Conservation (phyloP, 2,329 filamentous ascomycete species). For the Aplosporella prunicola region DNA sequence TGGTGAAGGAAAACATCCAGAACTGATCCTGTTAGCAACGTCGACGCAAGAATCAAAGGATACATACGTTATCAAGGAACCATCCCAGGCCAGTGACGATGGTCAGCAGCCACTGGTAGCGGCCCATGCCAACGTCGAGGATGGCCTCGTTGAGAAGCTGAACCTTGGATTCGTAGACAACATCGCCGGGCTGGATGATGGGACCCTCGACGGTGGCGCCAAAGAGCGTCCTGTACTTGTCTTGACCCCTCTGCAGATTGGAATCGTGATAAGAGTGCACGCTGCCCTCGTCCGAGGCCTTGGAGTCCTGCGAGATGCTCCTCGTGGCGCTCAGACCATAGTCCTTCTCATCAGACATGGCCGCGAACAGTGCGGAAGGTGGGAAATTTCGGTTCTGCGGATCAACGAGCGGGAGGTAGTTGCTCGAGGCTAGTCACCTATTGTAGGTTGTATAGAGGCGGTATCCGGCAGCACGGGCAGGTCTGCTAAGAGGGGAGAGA, state of each 20-base stretch:
- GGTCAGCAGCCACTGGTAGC: constrained; percentile 12
- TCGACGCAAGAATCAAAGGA: not conserved
- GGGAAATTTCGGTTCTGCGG: too few relatives aligned
- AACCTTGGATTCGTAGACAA: constrained; percentile 12
- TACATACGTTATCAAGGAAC: constrained; percentile 12
- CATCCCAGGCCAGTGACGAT: constrained; percentile 12
- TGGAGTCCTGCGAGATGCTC: too few relatives aligned
- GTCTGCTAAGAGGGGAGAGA: too few relatives aligned
- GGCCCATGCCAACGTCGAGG: constrained; percentile 13
- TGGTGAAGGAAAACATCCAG: constrained; percentile 8
- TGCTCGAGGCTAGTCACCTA: too few relatives aligned
- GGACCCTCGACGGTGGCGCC: constrained; percentile 3
- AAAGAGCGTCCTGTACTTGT: constrained; percentile 5
- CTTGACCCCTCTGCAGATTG: not conserved
- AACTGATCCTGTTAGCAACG: not conserved
- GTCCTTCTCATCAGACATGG: too few relatives aligned
- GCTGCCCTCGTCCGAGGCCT: too few relatives aligned
- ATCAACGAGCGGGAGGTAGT: too few relatives aligned
- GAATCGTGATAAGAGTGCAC: too few relatives aligned
- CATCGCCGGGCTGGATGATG: constrained; percentile 9
- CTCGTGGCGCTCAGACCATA: too few relatives aligned
- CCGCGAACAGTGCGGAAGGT: too few relatives aligned
- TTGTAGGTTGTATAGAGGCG: too few relatives aligned
- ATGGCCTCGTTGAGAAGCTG: constrained; percentile 13
- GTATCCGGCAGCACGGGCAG: too few relatives aligned